Base-by-base conservation (phyloP, 768 basidiomycete species). In the Tubosaeta sp. region DNA sequence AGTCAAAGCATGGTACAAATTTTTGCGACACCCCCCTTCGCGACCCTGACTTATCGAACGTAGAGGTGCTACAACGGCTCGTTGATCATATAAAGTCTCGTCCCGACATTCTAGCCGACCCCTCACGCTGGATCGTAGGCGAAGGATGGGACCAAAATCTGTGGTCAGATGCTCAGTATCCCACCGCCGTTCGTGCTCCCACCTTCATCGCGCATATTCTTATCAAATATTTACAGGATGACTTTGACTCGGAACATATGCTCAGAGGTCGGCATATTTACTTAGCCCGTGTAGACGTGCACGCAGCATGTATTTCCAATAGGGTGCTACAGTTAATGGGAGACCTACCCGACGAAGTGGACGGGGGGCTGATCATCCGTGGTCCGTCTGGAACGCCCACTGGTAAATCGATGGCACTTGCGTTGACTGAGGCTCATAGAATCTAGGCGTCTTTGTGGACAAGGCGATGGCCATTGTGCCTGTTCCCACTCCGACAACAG, bases 141-240 rank as follows among this genome's bases (percentile, higher is more conserved):
- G 80, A 87, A 73, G 95, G 95, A 5, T 98, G 95, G 94, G 91
- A 98, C 62, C 93, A 98, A 68, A 95, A 88, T 1, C 76, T 78
- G 52, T 91, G 88, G 88, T 57, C 76, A 7, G 75, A 72, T 12
- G 66, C 73, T 9, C 64, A 74, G 22, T 94, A 91, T 57, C 92
- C 92, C 3, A 83, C 78, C 31, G 84, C 88, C 1, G 91, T 90
- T 59, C n/a, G 65, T 63, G 2, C 25, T 27, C 25, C 46, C 11
- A 12, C 34, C 32, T 27, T 77, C 27, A 22, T 25, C 14, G 6
- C 0, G 10, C 7, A 10, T 52, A 5, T 34, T 19, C 25, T 44
- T 2, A 31, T 26, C 34, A 6, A 45, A 46, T 29, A n/a, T 48
- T 34, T 13, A 9, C 46, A 93, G 91, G 77, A 74, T 11, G 90